These are phyloP conservation scores for Atkinsonella hypoxylon DNA, from an alignment of 2,329 filamentous ascomycete species.

Conservation along the genomic window DNA sequence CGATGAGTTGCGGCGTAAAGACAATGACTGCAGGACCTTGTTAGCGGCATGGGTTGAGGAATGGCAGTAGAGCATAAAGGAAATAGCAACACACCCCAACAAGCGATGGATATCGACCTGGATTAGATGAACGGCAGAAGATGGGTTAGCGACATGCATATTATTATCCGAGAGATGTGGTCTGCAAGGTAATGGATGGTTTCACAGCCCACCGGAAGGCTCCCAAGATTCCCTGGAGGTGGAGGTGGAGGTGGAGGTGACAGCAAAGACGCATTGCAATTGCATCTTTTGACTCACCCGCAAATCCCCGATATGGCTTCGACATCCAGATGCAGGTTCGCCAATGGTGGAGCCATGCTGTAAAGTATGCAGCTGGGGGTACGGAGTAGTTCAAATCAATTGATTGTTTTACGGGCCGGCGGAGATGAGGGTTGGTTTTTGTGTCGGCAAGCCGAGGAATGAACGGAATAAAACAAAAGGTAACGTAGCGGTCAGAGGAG, in stretches of 20 bases:
- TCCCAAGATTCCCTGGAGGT: background rate
- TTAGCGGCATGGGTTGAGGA: background rate
- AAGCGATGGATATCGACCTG: conserved; percentile 90
- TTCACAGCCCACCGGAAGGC: background rate
- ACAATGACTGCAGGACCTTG: conserved; percentile 54
- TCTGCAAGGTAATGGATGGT: background rate
- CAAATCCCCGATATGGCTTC: conserved; percentile 88
- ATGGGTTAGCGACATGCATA: background rate
- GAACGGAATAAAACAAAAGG: no score
- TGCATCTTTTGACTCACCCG: conserved; percentile 41
- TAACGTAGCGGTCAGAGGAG: no score
- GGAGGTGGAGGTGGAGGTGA: no score
- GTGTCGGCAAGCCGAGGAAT: no score
- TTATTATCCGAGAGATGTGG: no score
- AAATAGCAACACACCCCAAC: conserved; percentile 46
- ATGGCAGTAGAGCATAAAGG: no score
- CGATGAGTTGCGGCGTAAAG: conserved; percentile 92
- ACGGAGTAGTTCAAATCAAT: background rate
- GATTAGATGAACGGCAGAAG: background rate
- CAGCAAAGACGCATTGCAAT: no score
- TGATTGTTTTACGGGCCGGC: background rate
- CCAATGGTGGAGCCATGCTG: conserved; percentile 42
- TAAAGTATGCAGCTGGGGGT: background rate
- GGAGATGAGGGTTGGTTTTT: no score
- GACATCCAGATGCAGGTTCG: conserved; percentile 62